phyloP scores from a whole-genome alignment of 768 basidiomycete species.

The Agaricus blazei region DNA sequence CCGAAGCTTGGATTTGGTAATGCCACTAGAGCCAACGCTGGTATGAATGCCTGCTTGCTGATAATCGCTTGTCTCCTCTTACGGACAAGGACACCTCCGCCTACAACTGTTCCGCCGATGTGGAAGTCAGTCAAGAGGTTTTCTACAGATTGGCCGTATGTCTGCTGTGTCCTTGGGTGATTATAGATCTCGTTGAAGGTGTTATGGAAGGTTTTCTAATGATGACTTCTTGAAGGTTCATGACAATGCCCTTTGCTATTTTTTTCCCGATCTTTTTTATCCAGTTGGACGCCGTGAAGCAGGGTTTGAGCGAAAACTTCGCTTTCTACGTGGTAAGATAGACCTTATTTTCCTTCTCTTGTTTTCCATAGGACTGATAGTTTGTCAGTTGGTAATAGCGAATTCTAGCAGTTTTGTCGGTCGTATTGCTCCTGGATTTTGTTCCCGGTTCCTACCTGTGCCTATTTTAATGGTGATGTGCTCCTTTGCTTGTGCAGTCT shows the following conservation, averaged over 20 bases:
- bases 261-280: constrained; percentile 35
- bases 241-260: constrained; percentile 20
- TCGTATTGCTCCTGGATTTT: constrained; percentile 13
- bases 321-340: constrained; percentile 35
- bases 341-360: background rate
- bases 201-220: background rate
- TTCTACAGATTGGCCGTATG: constrained; percentile 6
- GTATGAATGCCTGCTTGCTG: constrained; percentile 14
- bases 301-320: constrained; percentile 25
- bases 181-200: background rate
- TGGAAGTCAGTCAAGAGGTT: constrained; percentile 4
- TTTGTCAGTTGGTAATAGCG: constrained; percentile 16
- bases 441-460: constrained; percentile 14
- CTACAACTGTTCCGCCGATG: background rate
- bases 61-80: constrained; percentile 11
- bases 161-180: constrained; percentile 5
- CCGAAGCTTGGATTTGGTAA: constrained; percentile 11
- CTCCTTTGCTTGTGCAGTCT: constrained; percentile 10
- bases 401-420: constrained; percentile 16
- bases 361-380: background rate
- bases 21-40: constrained; percentile 14
- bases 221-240: constrained; percentile 10
- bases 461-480: constrained; percentile 12
- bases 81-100: constrained; percentile 6
- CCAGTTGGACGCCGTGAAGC: constrained; percentile 30